Evolutionary conservation across 139 green algal genomes (phyloP), one percentile per base, ranked within the genome.

Genomic region (Chara braunii): DNA sequence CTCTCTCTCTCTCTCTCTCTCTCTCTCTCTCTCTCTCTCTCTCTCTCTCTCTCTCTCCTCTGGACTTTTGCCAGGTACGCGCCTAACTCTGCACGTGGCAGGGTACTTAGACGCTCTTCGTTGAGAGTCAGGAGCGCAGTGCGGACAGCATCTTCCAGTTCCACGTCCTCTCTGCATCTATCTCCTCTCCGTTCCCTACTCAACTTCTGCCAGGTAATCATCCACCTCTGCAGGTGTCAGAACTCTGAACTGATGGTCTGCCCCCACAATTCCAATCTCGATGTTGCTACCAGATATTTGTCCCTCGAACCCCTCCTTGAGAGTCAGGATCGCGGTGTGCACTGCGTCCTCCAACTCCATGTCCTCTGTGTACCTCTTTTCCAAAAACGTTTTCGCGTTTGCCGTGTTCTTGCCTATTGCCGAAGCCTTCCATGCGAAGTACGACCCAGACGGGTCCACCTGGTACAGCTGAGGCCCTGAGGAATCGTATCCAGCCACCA

Each of bases 361-460:
- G 51, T 99, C 89, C n/a, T 97, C 91, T 26, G 69, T 89, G 74
- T 97, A 98, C 34, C 79, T 67, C 56, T 85, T 85, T 40, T 85
- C 79, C 59, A 85, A 48, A 44, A 85, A 85, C 37, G 76, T 83
- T 53, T 95, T 96, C 37, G 91, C 91, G 52, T 97, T 96, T 14
- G 72, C 73, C 88, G 95, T 96, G 82, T 98, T 98, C 78, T 98
- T 98, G 61, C 92, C 92, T 35, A 98, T 98, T n/a, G 92, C 92
- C 6, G 77, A 89, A 1, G 92, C 92, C 79, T 95, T 95, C 86
- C 92, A 98, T 0, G 92, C 92, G 84, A 98, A 98, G 79, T 96
- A 98, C 9, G 92, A 91, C 35, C 92, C 92, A 1, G 84, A 94
- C 12, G 92, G 92, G 68, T 97, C 92, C 29, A 95, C 77, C 55